A percentile compares a stretch with the other conserved stretches of the same genome.
Conservation (phyloP, 345 rosid genomes). For the Eucalyptus regnans region DNA sequence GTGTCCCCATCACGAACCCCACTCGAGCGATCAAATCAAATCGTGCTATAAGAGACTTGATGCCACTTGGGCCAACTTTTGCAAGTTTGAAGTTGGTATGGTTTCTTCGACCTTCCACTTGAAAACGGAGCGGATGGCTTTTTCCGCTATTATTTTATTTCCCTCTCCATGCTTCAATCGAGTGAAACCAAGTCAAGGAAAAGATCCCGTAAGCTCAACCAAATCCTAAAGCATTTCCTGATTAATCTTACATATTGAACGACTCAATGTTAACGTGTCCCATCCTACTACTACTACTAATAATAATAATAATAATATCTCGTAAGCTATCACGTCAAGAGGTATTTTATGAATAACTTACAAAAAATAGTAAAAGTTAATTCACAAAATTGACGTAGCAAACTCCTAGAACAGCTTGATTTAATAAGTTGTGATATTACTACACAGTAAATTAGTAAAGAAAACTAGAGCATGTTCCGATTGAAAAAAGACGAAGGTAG, state of each 20-base stretch:
- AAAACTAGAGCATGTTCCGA: not conserved
- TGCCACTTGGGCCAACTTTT: not conserved
- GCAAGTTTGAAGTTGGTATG: not conserved
- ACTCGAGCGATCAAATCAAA: not conserved
- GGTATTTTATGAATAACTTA: too few species aligned
- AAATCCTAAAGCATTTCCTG: not conserved
- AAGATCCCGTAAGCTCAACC: not conserved
- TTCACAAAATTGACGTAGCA: not conserved
- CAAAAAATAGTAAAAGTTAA: too few species aligned
- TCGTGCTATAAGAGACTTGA: not conserved
- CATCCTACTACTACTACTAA: not conserved
- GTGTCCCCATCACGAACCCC: not conserved
- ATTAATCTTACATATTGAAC: not conserved
- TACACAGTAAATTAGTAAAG: not conserved
- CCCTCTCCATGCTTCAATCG: not conserved
- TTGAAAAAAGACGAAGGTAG: not conserved
- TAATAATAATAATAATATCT: too few species aligned
- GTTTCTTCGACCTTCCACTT: not conserved
- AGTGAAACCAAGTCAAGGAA: not conserved
- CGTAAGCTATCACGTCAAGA: not conserved
- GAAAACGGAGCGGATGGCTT: not conserved
- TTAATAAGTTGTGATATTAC: not conserved
- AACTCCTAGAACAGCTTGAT: not conserved
- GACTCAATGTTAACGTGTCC: not conserved
- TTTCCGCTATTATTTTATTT: not conserved